Conservation (phyloP, 2,329 filamentous ascomycete species). For the Sclerotinia glacialis region DNA sequence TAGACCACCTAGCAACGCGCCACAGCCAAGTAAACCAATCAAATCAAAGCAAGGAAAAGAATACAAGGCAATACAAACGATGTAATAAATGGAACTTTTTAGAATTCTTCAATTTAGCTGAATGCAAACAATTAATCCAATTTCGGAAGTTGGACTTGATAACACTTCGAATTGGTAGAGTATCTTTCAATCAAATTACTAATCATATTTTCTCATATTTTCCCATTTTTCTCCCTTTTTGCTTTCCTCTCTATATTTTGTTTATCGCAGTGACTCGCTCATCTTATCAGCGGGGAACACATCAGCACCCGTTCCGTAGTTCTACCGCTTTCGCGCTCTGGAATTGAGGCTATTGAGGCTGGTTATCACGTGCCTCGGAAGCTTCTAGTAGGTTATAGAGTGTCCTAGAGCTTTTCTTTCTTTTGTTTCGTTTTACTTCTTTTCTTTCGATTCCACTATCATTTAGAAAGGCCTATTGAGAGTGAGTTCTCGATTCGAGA, state of each 20-base stretch:
- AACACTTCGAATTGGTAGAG: neutral
- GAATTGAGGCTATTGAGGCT: neutral
- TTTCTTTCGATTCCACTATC: neutral
- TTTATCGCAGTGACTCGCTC: neutral
- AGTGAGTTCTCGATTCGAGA: neutral
- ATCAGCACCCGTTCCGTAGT: neutral
- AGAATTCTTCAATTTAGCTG: neutral
- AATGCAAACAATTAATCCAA: conserved; percentile 3
- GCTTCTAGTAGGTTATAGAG: conserved; percentile 6
- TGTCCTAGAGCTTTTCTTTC: neutral
- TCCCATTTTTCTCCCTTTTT: neutral
- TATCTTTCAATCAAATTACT: neutral
- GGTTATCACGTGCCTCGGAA: neutral
- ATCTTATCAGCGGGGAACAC: conserved; percentile 17
- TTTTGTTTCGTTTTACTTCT: neutral
- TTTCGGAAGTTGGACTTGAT: too few species aligned
- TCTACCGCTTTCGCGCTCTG: neutral
- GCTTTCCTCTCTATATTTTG: neutral
- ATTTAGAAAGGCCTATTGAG: too few species aligned
- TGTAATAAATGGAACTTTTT: conserved; percentile 12
- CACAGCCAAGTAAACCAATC: conserved; percentile 8
- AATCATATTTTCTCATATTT: neutral
- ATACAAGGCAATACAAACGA: neutral
- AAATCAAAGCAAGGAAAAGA: neutral
- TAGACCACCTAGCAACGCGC: conserved; percentile 9